Evolutionary conservation across 768 basidiomycete species (phyloP), one percentile per base, ranked within the genome.

Genomic region (Collybia nuda): DNA sequence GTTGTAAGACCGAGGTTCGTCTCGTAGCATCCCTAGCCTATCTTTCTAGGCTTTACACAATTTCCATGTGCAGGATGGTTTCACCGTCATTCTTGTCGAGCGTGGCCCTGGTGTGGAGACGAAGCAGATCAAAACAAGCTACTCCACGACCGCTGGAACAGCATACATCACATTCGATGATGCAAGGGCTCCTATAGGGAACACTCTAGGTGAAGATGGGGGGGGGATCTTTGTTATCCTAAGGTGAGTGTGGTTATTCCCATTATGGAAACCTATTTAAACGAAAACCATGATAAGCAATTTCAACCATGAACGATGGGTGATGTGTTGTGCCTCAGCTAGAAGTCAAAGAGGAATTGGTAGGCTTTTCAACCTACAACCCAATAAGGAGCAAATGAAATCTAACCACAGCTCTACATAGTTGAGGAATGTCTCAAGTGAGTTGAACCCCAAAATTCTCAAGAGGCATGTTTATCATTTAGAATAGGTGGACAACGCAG

Each of bases 221-320:
- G 56, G 60, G 17, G 69, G 67, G 2, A 63, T 71, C 21, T 68
- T 65, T 47, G 68, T 71, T 23, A 65, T 67, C 22, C 56, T 67
- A 19, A 63, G 62, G 64, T 64, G 15, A 35, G 53, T 50, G n/a
- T n/a, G n/a, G n/a, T 35, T 8, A 5, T 18, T 45, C n/a, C 2
- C 1, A 36, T n/a, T 5, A 2, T 23, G 19, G 5, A 3, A 29
- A 9, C 14, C 7, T 36, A 24, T 18, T 21, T 48, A 15, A 51
- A n/a, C 6, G 12, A 37, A 15, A 40, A 26, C 43, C 35, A n/a
- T n/a, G n/a, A n/a, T n/a, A 22, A 74, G 88, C 51, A 98, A 96
- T 71, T 97, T 96, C 73, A 96, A 96, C 65, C 93, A 95, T 66
- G 93, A 94, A 64, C 86, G 89, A 56, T 95, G 90, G 92, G 89